Percentiles rank a stretch among this genome's conserved stretches.
Conservation (phyloP, 2,329 filamentous ascomycete genomes). For the Dothidotthia symphoricarpi region DNA sequence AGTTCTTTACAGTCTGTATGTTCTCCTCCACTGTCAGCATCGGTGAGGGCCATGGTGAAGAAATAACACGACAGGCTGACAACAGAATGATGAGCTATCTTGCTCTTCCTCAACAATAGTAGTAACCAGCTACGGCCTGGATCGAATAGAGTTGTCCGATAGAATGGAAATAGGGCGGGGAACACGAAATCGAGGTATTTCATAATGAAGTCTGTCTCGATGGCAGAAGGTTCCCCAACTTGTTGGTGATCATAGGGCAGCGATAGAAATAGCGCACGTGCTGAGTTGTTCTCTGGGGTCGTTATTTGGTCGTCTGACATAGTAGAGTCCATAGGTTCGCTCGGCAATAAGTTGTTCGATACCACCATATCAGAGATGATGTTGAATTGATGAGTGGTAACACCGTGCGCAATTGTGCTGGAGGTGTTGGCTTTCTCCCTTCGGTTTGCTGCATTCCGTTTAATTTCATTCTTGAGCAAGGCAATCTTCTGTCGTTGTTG, state of each 20-base stretch:
- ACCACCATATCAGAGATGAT: slow-evolving; percentile 5
- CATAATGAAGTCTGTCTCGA: slow-evolving; percentile 15
- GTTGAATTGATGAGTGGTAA: no score
- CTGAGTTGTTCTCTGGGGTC: not conserved
- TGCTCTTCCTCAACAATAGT: slow-evolving; percentile 11
- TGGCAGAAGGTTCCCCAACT: slow-evolving; percentile 4
- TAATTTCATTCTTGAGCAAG: slow-evolving; percentile 13
- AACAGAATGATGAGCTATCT: slow-evolving; percentile 10
- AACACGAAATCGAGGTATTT: slow-evolving; percentile 18
- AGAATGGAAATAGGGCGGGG: slow-evolving; percentile 14
- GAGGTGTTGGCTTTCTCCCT: slow-evolving; percentile 8
- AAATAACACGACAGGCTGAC: slow-evolving; percentile 15
- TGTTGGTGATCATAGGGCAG: slow-evolving; percentile 7
- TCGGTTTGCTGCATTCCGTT: slow-evolving; percentile 7
- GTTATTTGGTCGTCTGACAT: not conserved
- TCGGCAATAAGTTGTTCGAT: not conserved
- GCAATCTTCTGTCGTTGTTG: slow-evolving; percentile 8
- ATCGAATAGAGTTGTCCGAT: slow-evolving; percentile 11
- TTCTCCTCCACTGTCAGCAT: slow-evolving; percentile 5
- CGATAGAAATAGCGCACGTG: slow-evolving; percentile 1
- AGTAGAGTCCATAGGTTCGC: not conserved
- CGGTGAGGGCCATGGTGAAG: slow-evolving; percentile 15
- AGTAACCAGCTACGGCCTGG: slow-evolving; percentile 18
- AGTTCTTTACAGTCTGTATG: slow-evolving; percentile 10
- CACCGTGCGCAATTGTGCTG: not conserved